These are phyloP conservation scores for Lodderomyces elongisporus DNA, from an alignment of 1,139 yeast genomes.

Conservation along the genomic window DNA sequence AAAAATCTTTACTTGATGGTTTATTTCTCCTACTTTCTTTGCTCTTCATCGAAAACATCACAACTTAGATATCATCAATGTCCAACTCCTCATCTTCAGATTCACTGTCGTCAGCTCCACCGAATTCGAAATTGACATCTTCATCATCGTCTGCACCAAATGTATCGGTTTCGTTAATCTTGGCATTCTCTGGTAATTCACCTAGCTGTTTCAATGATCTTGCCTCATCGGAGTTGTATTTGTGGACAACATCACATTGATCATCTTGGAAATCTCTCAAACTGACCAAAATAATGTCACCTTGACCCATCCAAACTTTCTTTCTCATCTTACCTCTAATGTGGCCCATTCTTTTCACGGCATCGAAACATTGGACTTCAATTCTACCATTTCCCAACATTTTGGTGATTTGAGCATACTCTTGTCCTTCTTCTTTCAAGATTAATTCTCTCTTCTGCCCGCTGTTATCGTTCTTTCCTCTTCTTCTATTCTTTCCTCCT, in stretches of 20 bases:
- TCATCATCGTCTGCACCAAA: slow-evolving; percentile 96
- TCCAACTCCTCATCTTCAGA: slow-evolving; percentile 67
- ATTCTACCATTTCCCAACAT: slow-evolving; percentile 98
- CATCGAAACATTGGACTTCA: slow-evolving; percentile 93
- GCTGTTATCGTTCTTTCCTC: slow-evolving; percentile 95
- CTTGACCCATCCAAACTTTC: slow-evolving; percentile 99
- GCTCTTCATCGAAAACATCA: too few species aligned
- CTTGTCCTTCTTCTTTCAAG: slow-evolving; percentile 94
- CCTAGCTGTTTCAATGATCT: slow-evolving; percentile 94
- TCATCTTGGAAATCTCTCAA: slow-evolving; percentile 98
- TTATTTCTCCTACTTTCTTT: too few species aligned
- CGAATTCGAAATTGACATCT: slow-evolving; percentile 97
- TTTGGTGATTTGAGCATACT: slow-evolving; percentile 96
- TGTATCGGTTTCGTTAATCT: slow-evolving; percentile 96
- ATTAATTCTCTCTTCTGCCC: slow-evolving; percentile 92
- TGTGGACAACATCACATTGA: slow-evolving; percentile 96
- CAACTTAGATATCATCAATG: slow-evolving; percentile 72
- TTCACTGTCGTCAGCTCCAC: slow-evolving; percentile 82
- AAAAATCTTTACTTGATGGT: too few species aligned
- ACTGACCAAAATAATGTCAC: slow-evolving; percentile 93
- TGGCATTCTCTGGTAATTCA: slow-evolving; percentile 93
- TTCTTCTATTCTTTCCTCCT: slow-evolving; percentile 88
- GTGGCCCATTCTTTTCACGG: slow-evolving; percentile 89
- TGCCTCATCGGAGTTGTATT: slow-evolving; percentile 96
- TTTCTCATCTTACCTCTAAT: slow-evolving; percentile 98